Conservation (phyloP, 306 rosid species). For the Adenanthera pavonina region DNA sequence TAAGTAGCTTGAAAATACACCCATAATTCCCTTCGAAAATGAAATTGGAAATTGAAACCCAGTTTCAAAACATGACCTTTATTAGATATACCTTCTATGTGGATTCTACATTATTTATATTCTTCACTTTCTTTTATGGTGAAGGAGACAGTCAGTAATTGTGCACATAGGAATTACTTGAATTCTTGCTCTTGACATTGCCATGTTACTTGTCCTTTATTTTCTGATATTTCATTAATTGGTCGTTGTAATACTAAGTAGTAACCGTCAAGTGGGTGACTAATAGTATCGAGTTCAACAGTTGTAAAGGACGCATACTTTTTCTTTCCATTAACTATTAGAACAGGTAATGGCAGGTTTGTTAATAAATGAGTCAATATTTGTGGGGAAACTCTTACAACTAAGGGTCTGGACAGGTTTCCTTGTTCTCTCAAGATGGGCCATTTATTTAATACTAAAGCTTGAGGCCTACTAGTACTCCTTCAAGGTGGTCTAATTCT, state of each 20-base stretch:
- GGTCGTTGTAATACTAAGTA: background rate
- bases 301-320: background rate
- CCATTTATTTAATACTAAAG: too few species aligned
- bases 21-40: constrained; percentile 1
- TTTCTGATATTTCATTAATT: background rate
- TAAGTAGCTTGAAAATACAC: constrained; percentile 30
- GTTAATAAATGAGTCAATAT: too few species aligned
- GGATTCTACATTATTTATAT: constrained; percentile 4
- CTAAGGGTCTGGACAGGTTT: too few species aligned
- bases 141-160: background rate
- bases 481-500: too few species aligned
- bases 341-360: too few species aligned
- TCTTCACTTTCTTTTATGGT: background rate
- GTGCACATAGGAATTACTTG: background rate
- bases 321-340: too few species aligned
- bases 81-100: constrained; percentile 1
- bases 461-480: too few species aligned
- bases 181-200: constrained; percentile 13
- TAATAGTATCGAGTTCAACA: background rate
- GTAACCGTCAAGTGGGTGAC: constrained; percentile 34
- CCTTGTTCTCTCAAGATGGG: too few species aligned
- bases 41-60: constrained; percentile 3
- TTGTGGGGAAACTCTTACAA: too few species aligned
- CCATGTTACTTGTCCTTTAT: constrained; percentile 5
- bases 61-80: constrained; percentile 13